Conservation (phyloP, 2,329 filamentous ascomycete genomes). For the Paracorniculantispora psalliotae region DNA sequence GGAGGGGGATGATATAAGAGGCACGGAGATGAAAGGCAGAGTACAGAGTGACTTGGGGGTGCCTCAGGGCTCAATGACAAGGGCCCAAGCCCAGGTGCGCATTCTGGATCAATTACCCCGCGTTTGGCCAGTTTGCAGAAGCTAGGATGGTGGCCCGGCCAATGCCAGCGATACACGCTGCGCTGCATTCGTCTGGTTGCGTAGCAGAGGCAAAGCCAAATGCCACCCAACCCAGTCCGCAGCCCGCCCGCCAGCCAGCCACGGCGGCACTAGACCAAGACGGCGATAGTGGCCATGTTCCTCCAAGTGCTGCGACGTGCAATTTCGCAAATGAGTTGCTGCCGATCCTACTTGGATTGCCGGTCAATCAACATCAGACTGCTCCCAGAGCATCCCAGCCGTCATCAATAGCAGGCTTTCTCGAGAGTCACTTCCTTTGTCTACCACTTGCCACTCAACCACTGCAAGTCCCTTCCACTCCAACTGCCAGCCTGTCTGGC, state of each 20-base stretch:
- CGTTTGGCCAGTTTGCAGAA: conserved; percentile 9
- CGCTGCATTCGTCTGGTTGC: conserved; percentile 12
- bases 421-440: too few relatives aligned
- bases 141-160: background rate
- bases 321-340: background rate
- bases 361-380: background rate
- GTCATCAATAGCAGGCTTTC: too few relatives aligned
- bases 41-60: conserved; percentile 1
- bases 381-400: background rate
- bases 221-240: conserved; percentile 2
- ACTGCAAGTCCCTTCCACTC: too few relatives aligned
- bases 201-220: conserved; percentile 1
- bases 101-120: conserved; percentile 9
- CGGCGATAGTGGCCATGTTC: background rate
- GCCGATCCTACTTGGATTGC: background rate
- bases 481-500: background rate
- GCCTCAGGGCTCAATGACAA: conserved; percentile 12
- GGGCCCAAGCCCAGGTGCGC: background rate
- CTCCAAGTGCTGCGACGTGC: background rate
- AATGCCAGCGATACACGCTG: conserved; percentile 5
- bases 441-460: too few relatives aligned
- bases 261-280: background rate
- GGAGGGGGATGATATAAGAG: conserved; percentile 11
- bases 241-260: background rate
- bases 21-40: background rate